Base-by-base conservation (phyloP, 345 rosid genomes). In the Dimocarpus longan region DNA sequence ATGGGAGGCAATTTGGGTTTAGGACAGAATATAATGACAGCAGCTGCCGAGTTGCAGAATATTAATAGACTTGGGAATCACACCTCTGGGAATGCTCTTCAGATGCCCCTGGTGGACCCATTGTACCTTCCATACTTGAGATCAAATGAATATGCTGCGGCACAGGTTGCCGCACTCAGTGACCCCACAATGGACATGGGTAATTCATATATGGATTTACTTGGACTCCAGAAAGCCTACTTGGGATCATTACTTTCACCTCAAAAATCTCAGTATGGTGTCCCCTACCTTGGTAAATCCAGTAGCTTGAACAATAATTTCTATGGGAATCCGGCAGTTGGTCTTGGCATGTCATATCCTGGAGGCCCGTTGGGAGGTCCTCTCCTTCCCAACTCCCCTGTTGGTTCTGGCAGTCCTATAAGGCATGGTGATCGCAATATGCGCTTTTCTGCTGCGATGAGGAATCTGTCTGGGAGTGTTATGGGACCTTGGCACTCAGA, bases 401-500 rank as follows among this genome's bases (percentile, higher is more conserved):
- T 82, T 73, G 91, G 88, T 56, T 82, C 87, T 5, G 90, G 88
- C 24, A 86, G 85, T 80, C 87, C 92, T 63, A 79, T 85, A 67
- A 76, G 90, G 84, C 86, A 90, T 73, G 73, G 84, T 75, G 95
- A 89, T n/a, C 77, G 83, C 22, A 80, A 81, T 70, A 60, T 88
- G 84, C 86, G 87, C 24, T 88, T 86, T 83, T 32, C 90, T 73
- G 64, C 91, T 71, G 93, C 88, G 60, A 68, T 79, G 82, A 87
- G 92, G 80, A 88, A 86, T 81, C 65, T 80, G 28, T 69, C 86
- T 69, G 91, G 89, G 44, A 85, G 89, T 48, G 85, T 82, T 76
- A 83, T 88, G 85, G 91, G 90, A 66, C 76, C 88, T 24, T 89
- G 95, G 95, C 88, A 83, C 80, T 78, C 88, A 18, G 93, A 85